These are phyloP conservation scores for Blastobotrys petasosporus DNA, from an alignment of 1,139 yeast species.

Conservation along the genomic window DNA sequence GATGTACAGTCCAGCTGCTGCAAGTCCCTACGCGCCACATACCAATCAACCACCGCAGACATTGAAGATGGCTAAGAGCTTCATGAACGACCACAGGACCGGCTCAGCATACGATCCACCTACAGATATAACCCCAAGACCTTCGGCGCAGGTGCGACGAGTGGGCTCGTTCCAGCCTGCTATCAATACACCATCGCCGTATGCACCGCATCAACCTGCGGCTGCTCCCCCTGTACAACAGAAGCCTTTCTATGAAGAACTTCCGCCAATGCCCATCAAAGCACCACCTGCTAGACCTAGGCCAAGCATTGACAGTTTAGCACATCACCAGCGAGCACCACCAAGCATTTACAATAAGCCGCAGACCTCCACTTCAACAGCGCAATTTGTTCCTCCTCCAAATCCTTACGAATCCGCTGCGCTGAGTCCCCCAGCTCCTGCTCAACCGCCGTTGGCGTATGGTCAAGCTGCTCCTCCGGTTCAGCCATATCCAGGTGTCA, in stretches of 20 bases:
- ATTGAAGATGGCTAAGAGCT: conserved; percentile 15
- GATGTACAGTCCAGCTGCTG: conserved; percentile 4
- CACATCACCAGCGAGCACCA: background rate
- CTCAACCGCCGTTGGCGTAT: conserved; percentile 2
- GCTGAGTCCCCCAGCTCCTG: conserved; percentile 1
- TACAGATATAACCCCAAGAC: conserved; percentile 46
- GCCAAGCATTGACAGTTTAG: conserved; percentile 1
- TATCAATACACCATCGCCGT: conserved; percentile 13
- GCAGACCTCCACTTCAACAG: no score
- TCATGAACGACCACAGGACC: conserved; percentile 13
- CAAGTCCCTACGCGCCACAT: conserved; percentile 6
- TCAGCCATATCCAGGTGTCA: no score
- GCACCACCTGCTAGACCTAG: background rate
- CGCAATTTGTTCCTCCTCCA: no score
- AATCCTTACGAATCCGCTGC: conserved; percentile 8
- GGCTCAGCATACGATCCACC: conserved; percentile 62
- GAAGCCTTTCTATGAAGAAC: conserved; percentile 51
- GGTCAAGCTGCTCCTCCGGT: no score
- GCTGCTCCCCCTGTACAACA: conserved; percentile 16
- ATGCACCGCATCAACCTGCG: conserved; percentile 13
- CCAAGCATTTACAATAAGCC: background rate
- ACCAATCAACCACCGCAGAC: conserved; percentile 25
- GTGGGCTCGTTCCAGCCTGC: conserved; percentile 10
- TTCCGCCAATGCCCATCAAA: conserved; percentile 31
- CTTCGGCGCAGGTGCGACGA: conserved; percentile 13